Evolutionary conservation across 2,329 filamentous ascomycete species (phyloP), one percentile per base, ranked within the genome.

Genomic region (Aureobasidium leucospermi): DNA sequence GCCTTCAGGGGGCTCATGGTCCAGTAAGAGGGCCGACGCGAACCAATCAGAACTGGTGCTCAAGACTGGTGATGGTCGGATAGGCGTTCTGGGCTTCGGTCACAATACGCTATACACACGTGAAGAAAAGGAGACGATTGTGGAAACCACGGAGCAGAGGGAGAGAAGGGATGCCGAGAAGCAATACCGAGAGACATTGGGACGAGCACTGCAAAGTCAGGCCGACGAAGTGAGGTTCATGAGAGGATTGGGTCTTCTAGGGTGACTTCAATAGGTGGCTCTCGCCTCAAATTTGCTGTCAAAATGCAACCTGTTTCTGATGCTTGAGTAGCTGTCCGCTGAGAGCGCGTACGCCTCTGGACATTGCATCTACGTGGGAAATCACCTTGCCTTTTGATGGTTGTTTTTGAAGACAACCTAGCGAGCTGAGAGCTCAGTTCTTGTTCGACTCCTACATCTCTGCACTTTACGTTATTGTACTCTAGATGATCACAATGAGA

Each of bases 1-100:
- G 36, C 56, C 47, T 2, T 13, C 32, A 6, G 7, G 9, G 19
- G 11, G 32, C 9, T 39, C 42, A 4, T 39, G 55, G 23, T 29
- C 36, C 6, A 48, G 32, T 23, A 41, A 39, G n/a, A 65, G 64
- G 0, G 62, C 70, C 0, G 72, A 74, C 15, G 57, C 66, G 46
- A 73, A 65, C 51, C 67, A 72, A 41, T 85, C 90, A 67, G 87
- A 93, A 66, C 73, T 96, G 11, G 72, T 96, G 4, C 78, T 96
- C 48, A 96, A 91, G 91, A 96, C 91, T 0, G 92, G 90, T 16
- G 90, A 96, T 42, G 77, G 78, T 61, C 86, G 85, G 63, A 76
- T 96, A 48, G 92, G 90, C 0, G 77, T 94, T 60, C 72, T 95
- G 13, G 73, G 75, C 0, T 79, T 80, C 65, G 75, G 79, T 5